Evolutionary conservation across 2,329 filamentous ascomycete genomes (phyloP).

Genomic region (Claviceps sp.): DNA sequence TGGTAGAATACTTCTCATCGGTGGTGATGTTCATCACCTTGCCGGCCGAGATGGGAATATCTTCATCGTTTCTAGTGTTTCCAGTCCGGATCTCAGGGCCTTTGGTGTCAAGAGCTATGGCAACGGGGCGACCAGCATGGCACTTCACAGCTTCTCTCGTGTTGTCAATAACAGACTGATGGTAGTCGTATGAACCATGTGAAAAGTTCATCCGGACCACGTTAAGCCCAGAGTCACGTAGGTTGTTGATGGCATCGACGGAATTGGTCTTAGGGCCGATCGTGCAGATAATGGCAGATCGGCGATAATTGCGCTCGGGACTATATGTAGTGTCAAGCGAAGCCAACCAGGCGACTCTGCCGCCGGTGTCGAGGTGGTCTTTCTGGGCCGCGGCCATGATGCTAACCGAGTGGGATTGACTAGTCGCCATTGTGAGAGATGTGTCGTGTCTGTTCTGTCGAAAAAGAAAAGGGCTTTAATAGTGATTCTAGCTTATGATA

Average conservation of each 20-base stretch:
- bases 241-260: conserved; percentile 88
- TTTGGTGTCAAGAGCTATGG: conserved; percentile 78
- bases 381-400: conserved; percentile 54
- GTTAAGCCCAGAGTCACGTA: conserved; percentile 84
- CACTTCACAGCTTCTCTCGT: conserved; percentile 71
- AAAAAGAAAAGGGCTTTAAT: neutral
- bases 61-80: conserved; percentile 70
- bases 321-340: conserved; percentile 77
- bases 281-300: conserved; percentile 97
- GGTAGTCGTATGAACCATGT: conserved; percentile 74
- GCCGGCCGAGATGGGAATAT: conserved; percentile 74
- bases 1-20: conserved; percentile 77
- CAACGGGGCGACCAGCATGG: conserved; percentile 72
- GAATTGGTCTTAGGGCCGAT: conserved; percentile 99
- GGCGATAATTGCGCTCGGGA: conserved; percentile 80
- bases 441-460: conserved; percentile 1
- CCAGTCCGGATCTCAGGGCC: conserved; percentile 49
- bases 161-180: conserved; percentile 97
- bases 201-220: conserved; percentile 99
- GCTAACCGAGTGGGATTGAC: conserved; percentile 22
- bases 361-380: conserved; percentile 72
- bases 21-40: conserved; percentile 91
- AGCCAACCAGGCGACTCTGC: conserved; percentile 52
- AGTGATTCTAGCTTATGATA: neutral
- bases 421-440: conserved; percentile 19